Conservation (phyloP, 768 basidiomycete species). For the Lactarius trivialis region DNA sequence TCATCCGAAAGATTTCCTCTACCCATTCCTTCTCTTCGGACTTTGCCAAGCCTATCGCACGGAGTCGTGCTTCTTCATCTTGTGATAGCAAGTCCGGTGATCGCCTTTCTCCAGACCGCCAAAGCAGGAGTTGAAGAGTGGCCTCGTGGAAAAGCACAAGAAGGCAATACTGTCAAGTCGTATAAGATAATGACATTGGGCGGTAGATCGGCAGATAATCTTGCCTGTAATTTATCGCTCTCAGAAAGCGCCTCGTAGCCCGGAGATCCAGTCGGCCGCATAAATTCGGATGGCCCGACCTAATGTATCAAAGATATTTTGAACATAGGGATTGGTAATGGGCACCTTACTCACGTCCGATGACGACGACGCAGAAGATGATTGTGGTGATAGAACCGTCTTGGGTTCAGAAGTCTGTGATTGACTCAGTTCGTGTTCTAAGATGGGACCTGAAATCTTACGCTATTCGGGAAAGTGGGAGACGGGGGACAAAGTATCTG, state of each 20-base stretch:
- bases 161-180: slow-evolving; percentile 52
- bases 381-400: neutral
- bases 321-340: neutral
- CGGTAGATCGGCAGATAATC: neutral
- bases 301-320: neutral
- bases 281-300: slow-evolving; percentile 3
- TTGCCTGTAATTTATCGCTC: slow-evolving; percentile 21
- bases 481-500: neutral
- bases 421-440: neutral
- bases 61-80: slow-evolving; percentile 51
- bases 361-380: neutral
- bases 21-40: slow-evolving; percentile 63
- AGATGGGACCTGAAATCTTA: neutral
- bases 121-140: slow-evolving; percentile 65
- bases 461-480: neutral
- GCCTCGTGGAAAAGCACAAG: slow-evolving; percentile 69
- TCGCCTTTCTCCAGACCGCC: slow-evolving; percentile 56
- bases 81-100: slow-evolving; percentile 42
- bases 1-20: slow-evolving; percentile 45
- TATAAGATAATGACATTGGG: neutral
- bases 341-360: slow-evolving; percentile 8
- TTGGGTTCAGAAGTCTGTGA: neutral
- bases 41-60: slow-evolving; percentile 41
- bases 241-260: slow-evolving; percentile 21
- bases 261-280: slow-evolving; percentile 14